These are phyloP conservation scores for Carpinus viminea DNA, from an alignment of 306 rosid species.

Conservation along the genomic window DNA sequence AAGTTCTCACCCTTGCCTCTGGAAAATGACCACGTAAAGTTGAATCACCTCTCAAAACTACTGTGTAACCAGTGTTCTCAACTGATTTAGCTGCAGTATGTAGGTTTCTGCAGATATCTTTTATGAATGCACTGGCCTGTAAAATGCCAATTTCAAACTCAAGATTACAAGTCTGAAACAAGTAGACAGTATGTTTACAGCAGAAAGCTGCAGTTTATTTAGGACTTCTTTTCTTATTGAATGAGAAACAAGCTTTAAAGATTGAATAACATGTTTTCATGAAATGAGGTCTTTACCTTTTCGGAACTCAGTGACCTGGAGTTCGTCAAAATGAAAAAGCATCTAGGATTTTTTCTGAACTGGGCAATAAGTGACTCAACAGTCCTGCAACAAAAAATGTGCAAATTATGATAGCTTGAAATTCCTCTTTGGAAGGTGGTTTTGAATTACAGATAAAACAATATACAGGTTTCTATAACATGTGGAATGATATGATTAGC, in stretches of 20 bases:
- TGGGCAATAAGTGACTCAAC: constrained; percentile 69
- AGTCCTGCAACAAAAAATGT: constrained; percentile 56
- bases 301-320: constrained; percentile 85
- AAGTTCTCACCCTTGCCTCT: constrained; percentile 63
- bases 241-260: constrained; percentile 13
- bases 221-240: background rate
- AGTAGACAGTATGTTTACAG: constrained; percentile 17
- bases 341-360: constrained; percentile 65
- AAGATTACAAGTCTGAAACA: constrained; percentile 20
- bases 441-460: background rate
- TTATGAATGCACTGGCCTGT: constrained; percentile 76
- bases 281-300: constrained; percentile 55
- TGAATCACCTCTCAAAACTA: constrained; percentile 97
- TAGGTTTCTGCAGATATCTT: constrained; percentile 76
- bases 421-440: constrained; percentile 21
- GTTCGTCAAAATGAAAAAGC: constrained; percentile 95
- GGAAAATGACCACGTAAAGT: constrained; percentile 99
- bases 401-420: constrained; percentile 21
- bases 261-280: constrained; percentile 9
- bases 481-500: background rate
- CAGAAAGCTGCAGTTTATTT: constrained; percentile 8
- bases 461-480: background rate
- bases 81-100: constrained; percentile 65
- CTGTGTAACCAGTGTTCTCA: constrained; percentile 61
- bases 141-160: constrained; percentile 29